Evolutionary conservation across 2,329 filamentous ascomycete species (phyloP), one percentile per base, ranked within the genome.

Genomic region (Curvularia hawaiiensis): DNA sequence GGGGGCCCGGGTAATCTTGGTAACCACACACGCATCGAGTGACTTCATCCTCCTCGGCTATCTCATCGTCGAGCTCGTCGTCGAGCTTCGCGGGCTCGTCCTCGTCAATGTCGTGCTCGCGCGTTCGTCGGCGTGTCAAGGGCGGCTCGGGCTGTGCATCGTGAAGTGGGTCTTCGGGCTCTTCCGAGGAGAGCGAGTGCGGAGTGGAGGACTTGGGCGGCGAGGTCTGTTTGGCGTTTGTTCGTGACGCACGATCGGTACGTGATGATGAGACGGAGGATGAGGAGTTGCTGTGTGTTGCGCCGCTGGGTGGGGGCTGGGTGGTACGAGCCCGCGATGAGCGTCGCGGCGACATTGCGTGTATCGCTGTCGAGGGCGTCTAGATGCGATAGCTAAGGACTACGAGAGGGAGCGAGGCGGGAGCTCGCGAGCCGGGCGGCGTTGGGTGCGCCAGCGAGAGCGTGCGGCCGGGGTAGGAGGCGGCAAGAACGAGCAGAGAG

Each of bases 21-120:
- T 90, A 88, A 67, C 92, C 93, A 79, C 95, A 99, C 64, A 99
- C 89, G 79, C 95, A 99, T 66, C 95, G 88, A 72, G 97, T 97
- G 54, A 95, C 88, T 80, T 98, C 95, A 72, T 97, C 93, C 75
- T 97, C 76, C 54, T 78, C 75, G 18, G 71, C 70, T 28, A 92
- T 71, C 90, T 82, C 85, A 58, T 91, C 90, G 48, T 84, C 83
- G 35, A 82, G 78, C 47, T 82, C 81, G 41, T 84, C 84, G 18
- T 89, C 84, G 71, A 72, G 72, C 70, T 75, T 79, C 55, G 66
- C 71, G 50, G 68, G 58, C 24, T 75, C 73, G 51, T 79, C 77
- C 50, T 80, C 79, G 63, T 88, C 89, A 75, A 88, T 86, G 65
- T 82, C 88, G 73, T 91, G 88, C 63, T 85, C 88, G 75, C 92